A percentile compares a stretch with the other conserved stretches of the same genome.
Evolutionary conservation across 1,139 yeast species (phyloP).

Genomic region (Candida tetrigidarum): DNA sequence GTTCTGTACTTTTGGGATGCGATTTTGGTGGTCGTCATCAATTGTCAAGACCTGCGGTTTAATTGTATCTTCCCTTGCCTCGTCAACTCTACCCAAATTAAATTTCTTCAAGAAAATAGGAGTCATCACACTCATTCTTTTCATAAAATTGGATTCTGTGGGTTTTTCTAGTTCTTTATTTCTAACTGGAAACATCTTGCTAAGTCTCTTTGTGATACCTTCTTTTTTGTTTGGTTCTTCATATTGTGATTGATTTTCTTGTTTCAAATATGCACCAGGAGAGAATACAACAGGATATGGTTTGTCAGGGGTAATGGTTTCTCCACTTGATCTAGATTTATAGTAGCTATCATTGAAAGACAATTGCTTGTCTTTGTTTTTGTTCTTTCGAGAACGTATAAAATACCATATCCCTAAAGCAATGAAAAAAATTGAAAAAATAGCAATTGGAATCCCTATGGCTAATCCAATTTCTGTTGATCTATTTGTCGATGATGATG

Average conservation of each 20-base stretch:
- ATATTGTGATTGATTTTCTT: background rate
- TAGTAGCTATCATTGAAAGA: constrained; percentile 13
- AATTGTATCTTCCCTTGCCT: constrained; percentile 5
- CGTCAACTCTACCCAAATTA: constrained; percentile 25
- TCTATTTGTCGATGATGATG: constrained; percentile 9
- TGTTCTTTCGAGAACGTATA: constrained; percentile 23
- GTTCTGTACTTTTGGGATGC: constrained; percentile 1
- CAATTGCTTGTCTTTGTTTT: constrained; percentile 14
- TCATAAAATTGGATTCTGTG: constrained; percentile 6
- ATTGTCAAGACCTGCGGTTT: constrained; percentile 13
- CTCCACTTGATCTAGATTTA: constrained; percentile 10
- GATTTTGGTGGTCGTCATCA: background rate
- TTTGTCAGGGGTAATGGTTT: constrained; percentile 12
- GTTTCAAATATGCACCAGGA: constrained; percentile 13
- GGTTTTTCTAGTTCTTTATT: background rate
- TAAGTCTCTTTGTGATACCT: background rate
- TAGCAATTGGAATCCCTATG: constrained; percentile 47
- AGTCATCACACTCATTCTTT: constrained; percentile 24
- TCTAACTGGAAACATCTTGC: constrained; percentile 7
- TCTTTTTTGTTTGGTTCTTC: background rate
- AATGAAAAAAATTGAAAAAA: constrained; percentile 30
- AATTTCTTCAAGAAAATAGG: constrained; percentile 42
- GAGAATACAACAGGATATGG: constrained; percentile 18
- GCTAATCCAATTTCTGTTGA: constrained; percentile 41
- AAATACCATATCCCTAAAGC: constrained; percentile 27